A percentile compares a stretch with the other conserved stretches of the same genome.
Evolutionary conservation across 805 yeast genomes (phyloP).

Genomic region (Zygosaccharomyces lentus): DNA sequence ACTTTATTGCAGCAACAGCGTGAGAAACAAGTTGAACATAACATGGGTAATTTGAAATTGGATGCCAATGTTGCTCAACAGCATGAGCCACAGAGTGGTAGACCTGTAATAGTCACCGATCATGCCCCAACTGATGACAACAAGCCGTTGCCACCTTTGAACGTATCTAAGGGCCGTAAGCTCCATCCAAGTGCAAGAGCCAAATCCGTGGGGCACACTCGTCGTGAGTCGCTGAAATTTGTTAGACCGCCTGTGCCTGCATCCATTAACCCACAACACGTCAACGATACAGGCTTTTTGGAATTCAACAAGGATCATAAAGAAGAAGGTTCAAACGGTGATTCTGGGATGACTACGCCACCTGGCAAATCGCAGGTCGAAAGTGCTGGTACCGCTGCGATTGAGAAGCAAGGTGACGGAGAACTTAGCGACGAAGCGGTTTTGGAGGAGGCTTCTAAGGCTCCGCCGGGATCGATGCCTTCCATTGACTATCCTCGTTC

Average conservation of each 20-base stretch:
- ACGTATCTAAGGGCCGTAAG: constrained; percentile 32
- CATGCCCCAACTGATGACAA: constrained; percentile 17
- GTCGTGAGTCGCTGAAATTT: constrained; percentile 53
- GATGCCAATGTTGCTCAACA: constrained; percentile 6
- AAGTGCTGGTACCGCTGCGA: constrained; percentile 12
- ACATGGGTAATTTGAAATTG: constrained; percentile 19
- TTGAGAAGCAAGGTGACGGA: constrained; percentile 15
- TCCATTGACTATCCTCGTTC: constrained; percentile 92
- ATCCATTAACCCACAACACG: constrained; percentile 33
- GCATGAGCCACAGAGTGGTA: constrained; percentile 1
- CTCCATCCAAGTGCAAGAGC: constrained; percentile 84
- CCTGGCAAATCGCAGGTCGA: constrained; percentile 18
- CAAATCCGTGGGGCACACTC: constrained; percentile 67
- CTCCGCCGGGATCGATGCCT: constrained; percentile 80
- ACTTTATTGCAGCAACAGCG: constrained; percentile 31
- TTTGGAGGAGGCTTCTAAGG: constrained; percentile 46
- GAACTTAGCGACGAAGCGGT: constrained; percentile 47
- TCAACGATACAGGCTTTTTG: constrained; percentile 43
- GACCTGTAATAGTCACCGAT: constrained; percentile 5
- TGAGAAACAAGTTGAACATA: constrained; percentile 21
- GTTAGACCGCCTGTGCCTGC: constrained; percentile 34
- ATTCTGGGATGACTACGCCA: constrained; percentile 7
- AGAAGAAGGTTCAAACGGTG: constrained; percentile 40
- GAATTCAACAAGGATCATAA: constrained; percentile 45
- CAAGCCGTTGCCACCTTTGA: constrained; percentile 24